Evolutionary conservation across 2,329 filamentous ascomycete species (phyloP), one percentile per base, ranked within the genome.

Genomic region (Capronia epimyces): DNA sequence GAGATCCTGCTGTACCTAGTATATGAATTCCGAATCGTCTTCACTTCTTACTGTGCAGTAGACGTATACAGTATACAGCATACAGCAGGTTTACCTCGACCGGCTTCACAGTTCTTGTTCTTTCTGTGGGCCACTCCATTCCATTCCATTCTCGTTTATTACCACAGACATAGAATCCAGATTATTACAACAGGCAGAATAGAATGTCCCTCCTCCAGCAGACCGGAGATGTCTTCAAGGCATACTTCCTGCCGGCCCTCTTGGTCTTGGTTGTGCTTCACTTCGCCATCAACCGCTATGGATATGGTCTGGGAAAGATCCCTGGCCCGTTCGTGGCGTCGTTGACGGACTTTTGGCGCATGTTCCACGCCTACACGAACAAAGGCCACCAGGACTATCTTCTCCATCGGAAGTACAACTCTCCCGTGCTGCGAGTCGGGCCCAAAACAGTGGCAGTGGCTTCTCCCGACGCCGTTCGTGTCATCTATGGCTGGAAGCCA

Each of bases 281-380:
- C 15, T 42, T 41, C 9, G 8, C 18, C 24, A 15, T 12, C 29
- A 51, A 51, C 27, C 32, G 36, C n/a, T 51, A 51, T 18, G 16
- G 29, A 22, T 27, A 32, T 9, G 20, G 46, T 12, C 34, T 53
- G 21, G 18, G 21, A 29, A 27, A 18, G 18, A 45, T 53, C 24
- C 87, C 87, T 0, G 87, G 87, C 0, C 86, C 83, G 0, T 74
- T 82, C 52, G 62, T 87, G 31, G 87, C 86, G 18, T 83, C 70
- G 1, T 72, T 79, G 48, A 86, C 83, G 13, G 80, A 90, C 63
- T 82, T 81, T 75, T 91, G 86, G 86, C 76, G 86, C n/a, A 79
- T 51, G 18, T n/a, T 51, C 34, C 31, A 51, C 36, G 31, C 32
- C 20, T 21, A 20, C 18, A 36, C 24, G 5, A 31, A 16, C 29